phyloP scores from a whole-genome alignment of 805 yeast genomes.

The Hanseniaspora jakobsenii region DNA sequence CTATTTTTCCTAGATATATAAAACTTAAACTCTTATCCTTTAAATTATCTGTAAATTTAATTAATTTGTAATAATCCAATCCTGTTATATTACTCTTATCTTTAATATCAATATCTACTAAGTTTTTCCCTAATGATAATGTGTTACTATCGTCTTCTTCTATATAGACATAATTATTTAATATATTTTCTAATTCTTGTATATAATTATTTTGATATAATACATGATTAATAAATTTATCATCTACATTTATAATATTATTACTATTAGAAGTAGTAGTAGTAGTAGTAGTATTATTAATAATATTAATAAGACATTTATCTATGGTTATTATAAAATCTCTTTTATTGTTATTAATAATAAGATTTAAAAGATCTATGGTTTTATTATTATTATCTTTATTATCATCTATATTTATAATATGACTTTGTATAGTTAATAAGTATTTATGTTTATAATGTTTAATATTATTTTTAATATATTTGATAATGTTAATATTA shows the following conservation, averaged over 20 bases:
- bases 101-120: not conserved
- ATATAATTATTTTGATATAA: too few relatives aligned
- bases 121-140: too few relatives aligned
- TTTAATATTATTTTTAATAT: not conserved
- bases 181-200: not conserved
- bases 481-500: too few relatives aligned
- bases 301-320: slow-evolving; percentile 3
- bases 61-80: not conserved
- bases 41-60: not conserved
- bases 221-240: too few relatives aligned
- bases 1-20: slow-evolving; percentile 1
- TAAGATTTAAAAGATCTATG: not conserved
- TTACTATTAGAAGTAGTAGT: not conserved
- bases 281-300: not conserved
- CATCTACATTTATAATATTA: not conserved
- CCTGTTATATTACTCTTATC: not conserved
- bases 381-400: not conserved
- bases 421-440: not conserved
- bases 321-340: slow-evolving; percentile 5
- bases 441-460: not conserved
- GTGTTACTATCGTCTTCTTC: not conserved
- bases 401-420: not conserved
- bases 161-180: not conserved
- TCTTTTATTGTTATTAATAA: not conserved
- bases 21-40: not conserved